These are phyloP conservation scores for Xylaria sp. DNA, from an alignment of 2,329 filamentous ascomycete genomes.

Conservation along the genomic window DNA sequence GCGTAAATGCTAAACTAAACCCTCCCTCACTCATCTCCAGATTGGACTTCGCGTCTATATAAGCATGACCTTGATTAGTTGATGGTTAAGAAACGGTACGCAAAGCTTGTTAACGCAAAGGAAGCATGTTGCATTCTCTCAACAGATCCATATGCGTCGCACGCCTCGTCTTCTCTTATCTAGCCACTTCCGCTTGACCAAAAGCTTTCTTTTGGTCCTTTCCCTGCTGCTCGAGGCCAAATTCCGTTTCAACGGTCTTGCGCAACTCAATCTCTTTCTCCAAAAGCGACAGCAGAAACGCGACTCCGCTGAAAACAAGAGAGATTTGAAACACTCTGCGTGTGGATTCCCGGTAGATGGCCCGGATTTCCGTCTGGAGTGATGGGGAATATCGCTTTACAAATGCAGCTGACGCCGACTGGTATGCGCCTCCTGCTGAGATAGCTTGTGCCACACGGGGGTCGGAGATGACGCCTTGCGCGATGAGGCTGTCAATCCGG, in stretches of 20 bases:
- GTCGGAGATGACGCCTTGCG: slow-evolving; percentile 3
- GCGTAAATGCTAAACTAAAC: too few relatives aligned
- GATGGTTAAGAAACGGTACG: too few relatives aligned
- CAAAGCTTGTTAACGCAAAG: too few relatives aligned
- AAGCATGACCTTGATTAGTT: too few relatives aligned
- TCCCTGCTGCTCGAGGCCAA: slow-evolving; percentile 45
- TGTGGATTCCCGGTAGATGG: slow-evolving; percentile 43
- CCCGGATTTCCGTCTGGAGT: slow-evolving; percentile 38
- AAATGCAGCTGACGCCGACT: slow-evolving; percentile 29
- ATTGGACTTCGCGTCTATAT: too few relatives aligned
- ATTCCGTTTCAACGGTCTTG: slow-evolving; percentile 47
- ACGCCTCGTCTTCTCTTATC: too few relatives aligned
- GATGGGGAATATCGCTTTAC: slow-evolving; percentile 24
- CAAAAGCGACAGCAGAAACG: slow-evolving; percentile 43
- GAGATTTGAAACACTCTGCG: slow-evolving; percentile 47
- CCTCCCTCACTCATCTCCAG: too few relatives aligned
- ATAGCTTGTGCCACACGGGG: slow-evolving; percentile 16
- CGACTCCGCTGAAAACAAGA: slow-evolving; percentile 40
- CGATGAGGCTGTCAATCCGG: slow-evolving; percentile 3
- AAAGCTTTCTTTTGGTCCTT: too few relatives aligned
- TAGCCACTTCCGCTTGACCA: too few relatives aligned
- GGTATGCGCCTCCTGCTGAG: slow-evolving; percentile 30
- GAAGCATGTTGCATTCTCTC: too few relatives aligned
- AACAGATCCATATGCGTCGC: too few relatives aligned
- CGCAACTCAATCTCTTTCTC: slow-evolving; percentile 46